Conservation (phyloP, 495 filamentous ascomycete genomes). For the Staphylotrichum longicolle region DNA sequence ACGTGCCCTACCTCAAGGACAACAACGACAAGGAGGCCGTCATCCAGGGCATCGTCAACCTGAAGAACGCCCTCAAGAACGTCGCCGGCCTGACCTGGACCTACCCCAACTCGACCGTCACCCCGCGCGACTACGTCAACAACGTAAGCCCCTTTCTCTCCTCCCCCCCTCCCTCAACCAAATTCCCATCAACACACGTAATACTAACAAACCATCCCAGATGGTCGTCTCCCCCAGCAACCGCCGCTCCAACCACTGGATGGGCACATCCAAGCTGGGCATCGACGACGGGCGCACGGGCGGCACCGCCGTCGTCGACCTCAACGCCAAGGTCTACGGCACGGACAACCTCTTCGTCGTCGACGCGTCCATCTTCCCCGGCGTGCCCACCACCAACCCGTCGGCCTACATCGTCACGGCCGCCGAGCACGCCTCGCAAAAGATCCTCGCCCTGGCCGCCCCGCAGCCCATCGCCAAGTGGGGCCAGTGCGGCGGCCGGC, state of each 20-base stretch:
- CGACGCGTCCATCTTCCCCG: slow-evolving; percentile 63
- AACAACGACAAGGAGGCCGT: slow-evolving; percentile 52
- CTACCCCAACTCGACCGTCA: slow-evolving; percentile 50
- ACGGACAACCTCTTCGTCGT: slow-evolving; percentile 67
- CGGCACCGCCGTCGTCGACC: slow-evolving; percentile 70
- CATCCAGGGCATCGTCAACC: slow-evolving; percentile 56
- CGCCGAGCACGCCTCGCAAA: slow-evolving; percentile 51
- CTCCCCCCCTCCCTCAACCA: background rate
- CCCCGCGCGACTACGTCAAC: slow-evolving; percentile 55
- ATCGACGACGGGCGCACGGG: slow-evolving; percentile 60
- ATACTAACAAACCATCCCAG: slow-evolving; percentile 15
- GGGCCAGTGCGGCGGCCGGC: slow-evolving; percentile 47
- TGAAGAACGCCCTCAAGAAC: slow-evolving; percentile 53
- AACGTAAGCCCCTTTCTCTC: slow-evolving; percentile 19
- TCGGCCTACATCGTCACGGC: slow-evolving; percentile 57
- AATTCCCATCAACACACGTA: background rate
- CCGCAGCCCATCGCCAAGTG: slow-evolving; percentile 19
- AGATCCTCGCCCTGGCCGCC: slow-evolving; percentile 48
- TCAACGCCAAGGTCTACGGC: slow-evolving; percentile 67
- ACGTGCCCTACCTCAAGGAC: slow-evolving; percentile 54
- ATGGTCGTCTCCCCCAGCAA: slow-evolving; percentile 53
- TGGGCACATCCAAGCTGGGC: slow-evolving; percentile 62
- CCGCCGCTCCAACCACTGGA: slow-evolving; percentile 70
- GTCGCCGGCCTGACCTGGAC: slow-evolving; percentile 54
- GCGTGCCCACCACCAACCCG: slow-evolving; percentile 59